phyloP scores from a whole-genome alignment of 768 basidiomycete genomes.

The Lentinus brumalis region DNA sequence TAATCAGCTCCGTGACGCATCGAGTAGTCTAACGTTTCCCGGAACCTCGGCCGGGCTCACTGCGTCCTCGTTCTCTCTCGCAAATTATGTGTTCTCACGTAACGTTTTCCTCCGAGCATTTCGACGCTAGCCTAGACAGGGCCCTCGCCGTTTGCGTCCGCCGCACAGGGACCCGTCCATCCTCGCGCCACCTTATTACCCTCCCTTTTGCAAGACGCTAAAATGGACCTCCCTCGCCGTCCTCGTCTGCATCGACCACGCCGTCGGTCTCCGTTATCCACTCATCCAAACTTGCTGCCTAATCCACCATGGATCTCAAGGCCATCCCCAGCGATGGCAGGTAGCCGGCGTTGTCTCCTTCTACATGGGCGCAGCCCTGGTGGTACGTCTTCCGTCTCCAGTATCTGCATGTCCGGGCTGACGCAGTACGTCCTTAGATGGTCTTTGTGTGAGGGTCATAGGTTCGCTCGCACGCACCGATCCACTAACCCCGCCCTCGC shows the following conservation, averaged over 20 bases:
- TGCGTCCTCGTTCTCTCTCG: not conserved
- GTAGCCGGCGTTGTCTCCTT: constrained; percentile 75
- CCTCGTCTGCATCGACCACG: not conserved
- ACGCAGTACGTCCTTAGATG: constrained; percentile 36
- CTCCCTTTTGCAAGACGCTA: not conserved
- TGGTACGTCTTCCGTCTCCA: constrained; percentile 47
- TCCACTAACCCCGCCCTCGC: not conserved
- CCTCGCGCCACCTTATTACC: constrained; percentile 13
- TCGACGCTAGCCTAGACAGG: not conserved
- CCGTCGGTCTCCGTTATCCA: not conserved
- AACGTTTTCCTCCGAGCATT: not conserved
- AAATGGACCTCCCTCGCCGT: not conserved
- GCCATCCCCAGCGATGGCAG: constrained; percentile 42
- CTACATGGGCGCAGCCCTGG: constrained; percentile 76
- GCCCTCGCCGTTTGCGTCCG: constrained; percentile 1
- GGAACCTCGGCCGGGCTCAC: too few species aligned
- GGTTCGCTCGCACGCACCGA: too few species aligned
- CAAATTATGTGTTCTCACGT: not conserved
- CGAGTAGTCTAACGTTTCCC: too few species aligned
- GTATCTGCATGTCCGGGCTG: not conserved
- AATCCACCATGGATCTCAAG: constrained; percentile 34
- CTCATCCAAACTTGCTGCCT: not conserved
- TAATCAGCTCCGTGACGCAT: too few species aligned
- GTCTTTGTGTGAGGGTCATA: constrained; percentile 45
- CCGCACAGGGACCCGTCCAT: constrained; percentile 13